A percentile compares a stretch with the other conserved stretches of the same genome.
These are phyloP conservation scores for Lasiosphaeria miniovina DNA, from an alignment of 495 filamentous ascomycete genomes.

Conservation along the genomic window DNA sequence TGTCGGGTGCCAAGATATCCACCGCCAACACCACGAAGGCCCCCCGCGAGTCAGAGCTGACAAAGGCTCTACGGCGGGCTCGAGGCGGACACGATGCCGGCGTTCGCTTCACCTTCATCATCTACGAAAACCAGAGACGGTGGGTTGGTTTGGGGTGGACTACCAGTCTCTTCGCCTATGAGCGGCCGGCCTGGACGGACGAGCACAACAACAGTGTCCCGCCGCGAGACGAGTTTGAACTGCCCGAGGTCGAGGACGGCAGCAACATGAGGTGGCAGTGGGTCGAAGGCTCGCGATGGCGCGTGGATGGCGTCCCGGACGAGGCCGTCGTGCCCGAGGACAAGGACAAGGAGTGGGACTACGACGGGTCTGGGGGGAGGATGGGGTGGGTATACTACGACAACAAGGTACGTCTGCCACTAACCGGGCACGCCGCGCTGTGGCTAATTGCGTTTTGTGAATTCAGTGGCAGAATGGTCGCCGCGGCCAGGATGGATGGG, in stretches of 20 bases:
- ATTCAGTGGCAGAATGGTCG: constrained; percentile 86
- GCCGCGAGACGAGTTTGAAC: constrained; percentile 73
- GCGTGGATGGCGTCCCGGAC: constrained; percentile 71
- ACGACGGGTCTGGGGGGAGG: constrained; percentile 56
- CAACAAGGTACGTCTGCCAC: constrained; percentile 69
- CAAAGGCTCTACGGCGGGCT: constrained; percentile 32
- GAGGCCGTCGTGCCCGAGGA: constrained; percentile 46
- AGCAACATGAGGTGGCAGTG: constrained; percentile 84
- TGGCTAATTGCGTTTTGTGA: constrained; percentile 6
- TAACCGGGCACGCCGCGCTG: not conserved
- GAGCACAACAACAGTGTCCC: constrained; percentile 84
- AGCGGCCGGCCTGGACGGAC: constrained; percentile 89
- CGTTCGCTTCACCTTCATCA: constrained; percentile 90
- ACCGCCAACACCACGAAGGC: constrained; percentile 6
- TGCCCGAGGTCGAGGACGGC: constrained; percentile 77
- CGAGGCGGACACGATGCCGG: constrained; percentile 56
- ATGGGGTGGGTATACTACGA: constrained; percentile 96
- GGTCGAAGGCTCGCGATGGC: constrained; percentile 81
- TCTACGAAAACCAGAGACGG: constrained; percentile 94
- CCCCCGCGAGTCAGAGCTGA: constrained; percentile 33
- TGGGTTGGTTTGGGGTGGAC: constrained; percentile 98
- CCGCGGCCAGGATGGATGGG: constrained; percentile 88
- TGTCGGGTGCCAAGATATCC: constrained; percentile 12
- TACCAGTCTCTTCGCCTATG: constrained; percentile 79
- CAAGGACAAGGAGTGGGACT: constrained; percentile 45